Evolutionary conservation across 257 asterid genomes (phyloP), one percentile per base, ranked within the genome.

Genomic region (Catharanthus roseus): DNA sequence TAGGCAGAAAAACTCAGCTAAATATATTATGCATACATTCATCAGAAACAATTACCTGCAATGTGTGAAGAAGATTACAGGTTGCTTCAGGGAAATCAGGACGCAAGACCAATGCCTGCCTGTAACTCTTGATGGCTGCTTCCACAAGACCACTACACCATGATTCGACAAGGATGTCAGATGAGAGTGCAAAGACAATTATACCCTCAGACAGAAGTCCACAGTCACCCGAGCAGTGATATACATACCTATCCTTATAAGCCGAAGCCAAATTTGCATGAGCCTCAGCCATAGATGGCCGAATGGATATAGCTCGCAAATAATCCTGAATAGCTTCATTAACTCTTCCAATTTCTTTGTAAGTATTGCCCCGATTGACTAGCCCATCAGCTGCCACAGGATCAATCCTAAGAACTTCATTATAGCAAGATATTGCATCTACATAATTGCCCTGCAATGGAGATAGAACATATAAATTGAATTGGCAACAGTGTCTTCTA

Each of bases 211-310:
- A 50, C 53, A 16, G 33, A 68, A 74, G 57, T n/a, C 12, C 12
- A 12, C 38, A 45, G 18, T 68, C 53, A 10, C 28, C 2, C 33
- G 1, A 39, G 28, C 23, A 31, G 10, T 13, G 4, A 31, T 44
- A 24, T 3, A 21, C 68, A 76, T 69, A 90, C 99, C 98, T 91
- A 73, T 95, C 99, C 84, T 95, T 95, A 82, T 91, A 91, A 18
- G 97, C 99, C 26, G 98, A 95, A 75, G 99, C 99, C 86, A 95
- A 82, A 87, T 95, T 95, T 69, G 99, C 99, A 88, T 95, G 98
- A 74, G 99, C 99, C 86, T 95, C 99, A n/a, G 99, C 92, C 99
- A 95, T 95, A 76, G 90, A 41, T 28, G 99, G 99, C 56, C 98
- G 85, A 69, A 88, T 81, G 67, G 84, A 53, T 78, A 95, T 91